Conservation (phyloP, 1,284 basidiomycete species). For the Crepidotus sp. region DNA sequence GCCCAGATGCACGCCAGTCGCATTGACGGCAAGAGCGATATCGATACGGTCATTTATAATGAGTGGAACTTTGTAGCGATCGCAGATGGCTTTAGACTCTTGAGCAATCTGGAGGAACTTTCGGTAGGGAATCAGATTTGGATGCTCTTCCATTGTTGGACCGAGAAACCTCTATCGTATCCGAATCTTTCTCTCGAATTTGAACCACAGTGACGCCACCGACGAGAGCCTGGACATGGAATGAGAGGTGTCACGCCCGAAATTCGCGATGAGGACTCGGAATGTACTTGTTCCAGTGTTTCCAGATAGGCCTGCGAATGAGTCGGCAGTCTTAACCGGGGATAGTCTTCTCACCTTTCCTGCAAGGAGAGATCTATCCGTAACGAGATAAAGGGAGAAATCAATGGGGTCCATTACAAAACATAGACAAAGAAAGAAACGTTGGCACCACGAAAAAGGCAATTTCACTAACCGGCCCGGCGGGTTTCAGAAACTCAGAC, state of each 20-base stretch:
- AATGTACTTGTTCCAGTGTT: slow-evolving; percentile 67
- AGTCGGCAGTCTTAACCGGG: neutral
- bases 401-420: slow-evolving; percentile 34
- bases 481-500: no score
- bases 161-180: slow-evolving; percentile 62
- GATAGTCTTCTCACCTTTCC: slow-evolving; percentile 47
- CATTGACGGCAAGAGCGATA: slow-evolving; percentile 70
- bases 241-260: no score
- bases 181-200: slow-evolving; percentile 75
- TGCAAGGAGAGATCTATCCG: slow-evolving; percentile 73
- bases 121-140: neutral
- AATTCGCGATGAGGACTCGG: slow-evolving; percentile 13
- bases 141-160: neutral
- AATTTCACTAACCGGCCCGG: neutral
- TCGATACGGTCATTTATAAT: slow-evolving; percentile 92
- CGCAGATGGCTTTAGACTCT: slow-evolving; percentile 67
- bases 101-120: slow-evolving; percentile 77
- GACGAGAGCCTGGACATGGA: slow-evolving; percentile 51
- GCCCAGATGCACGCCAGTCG: slow-evolving; percentile 83
- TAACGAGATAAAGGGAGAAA: slow-evolving; percentile 82
- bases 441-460: slow-evolving; percentile 2
- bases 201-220: slow-evolving; percentile 90
- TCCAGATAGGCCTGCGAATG: slow-evolving; percentile 58
- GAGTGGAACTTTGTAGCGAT: slow-evolving; percentile 75
- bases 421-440: neutral